Evolutionary conservation across 106 monocot genomes (phyloP), one percentile per base, ranked within the genome.

Genomic region (Chionographis japonica): DNA sequence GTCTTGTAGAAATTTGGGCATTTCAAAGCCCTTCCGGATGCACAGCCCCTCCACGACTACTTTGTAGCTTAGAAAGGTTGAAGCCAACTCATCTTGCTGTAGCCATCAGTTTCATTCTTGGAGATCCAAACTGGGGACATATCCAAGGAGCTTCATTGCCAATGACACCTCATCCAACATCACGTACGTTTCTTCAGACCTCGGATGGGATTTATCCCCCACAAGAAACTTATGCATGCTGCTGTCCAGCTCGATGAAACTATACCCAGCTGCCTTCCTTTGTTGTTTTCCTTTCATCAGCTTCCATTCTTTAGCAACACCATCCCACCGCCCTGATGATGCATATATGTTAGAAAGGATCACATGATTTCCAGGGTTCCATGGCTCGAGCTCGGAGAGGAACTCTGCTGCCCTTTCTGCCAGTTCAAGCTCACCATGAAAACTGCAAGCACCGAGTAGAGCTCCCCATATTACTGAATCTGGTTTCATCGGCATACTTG

Each of bases 401-500:
- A 66, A 76, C n/a, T 56, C 62, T 0, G 81, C 73, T 5, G 89
- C 89, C 12, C 74, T 61, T 70, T 93, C 86, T 0, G 89, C 93
- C 50, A 86, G 54, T 49, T 79, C 71, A 2, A 86, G 51, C 7
- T 89, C 79, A 35, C 81, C 63, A 54, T 89, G 89, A 67, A 93
- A 84, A 53, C 93, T 86, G 43, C 93, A 93, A 15, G 89, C 93
- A 38, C 86, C 93, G 9, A 93, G 75, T 15, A 93, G 68, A 20
- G 93, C 76, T 42, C 93, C 93, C 88, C 93, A 93, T 50, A 89
- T 76, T 8, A 85, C 85, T 4, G 82, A 65, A 58, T 91, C 91
- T 4, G 91, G 82, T 54, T 79, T 63, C 72, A 91, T 80, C 51
- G 91, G 91, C 87, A 87, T 91, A 40, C 67, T 77, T 54, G 35